These are phyloP conservation scores for Amanita muscaria DNA, from an alignment of 768 basidiomycete species.

Conservation along the genomic window DNA sequence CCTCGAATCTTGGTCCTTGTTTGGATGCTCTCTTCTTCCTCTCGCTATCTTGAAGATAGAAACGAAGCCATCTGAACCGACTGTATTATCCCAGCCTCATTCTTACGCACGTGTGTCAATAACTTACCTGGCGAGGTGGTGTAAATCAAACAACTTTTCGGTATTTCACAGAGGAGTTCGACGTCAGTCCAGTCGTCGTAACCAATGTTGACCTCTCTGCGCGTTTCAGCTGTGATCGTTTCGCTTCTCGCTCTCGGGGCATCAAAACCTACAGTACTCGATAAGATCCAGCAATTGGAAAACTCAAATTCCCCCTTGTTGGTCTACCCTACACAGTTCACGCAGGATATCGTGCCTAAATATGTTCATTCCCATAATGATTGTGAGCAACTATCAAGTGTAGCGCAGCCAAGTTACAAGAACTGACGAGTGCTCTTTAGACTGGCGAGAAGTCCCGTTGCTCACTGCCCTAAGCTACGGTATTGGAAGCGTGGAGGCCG, in stretches of 20 bases:
- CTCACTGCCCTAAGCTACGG: constrained; percentile 40
- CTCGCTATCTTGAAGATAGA: too few species aligned
- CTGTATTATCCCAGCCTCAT: too few species aligned
- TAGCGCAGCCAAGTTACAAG: too few species aligned
- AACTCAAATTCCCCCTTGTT: constrained; percentile 29
- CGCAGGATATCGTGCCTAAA: constrained; percentile 39
- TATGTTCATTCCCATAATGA: constrained; percentile 48
- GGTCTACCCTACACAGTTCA: constrained; percentile 38
- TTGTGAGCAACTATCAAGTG: constrained; percentile 28
- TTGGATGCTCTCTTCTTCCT: too few species aligned
- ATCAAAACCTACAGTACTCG: not conserved
- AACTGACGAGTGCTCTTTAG: constrained; percentile 23
- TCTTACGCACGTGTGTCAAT: too few species aligned
- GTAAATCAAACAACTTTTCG: too few species aligned
- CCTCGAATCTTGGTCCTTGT: too few species aligned
- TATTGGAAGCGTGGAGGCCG: constrained; percentile 44
- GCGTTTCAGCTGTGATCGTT: not conserved
- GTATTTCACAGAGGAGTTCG: too few species aligned
- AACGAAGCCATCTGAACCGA: too few species aligned
- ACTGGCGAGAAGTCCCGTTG: constrained; percentile 45
- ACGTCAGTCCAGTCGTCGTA: too few species aligned
- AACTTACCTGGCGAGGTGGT: too few species aligned
- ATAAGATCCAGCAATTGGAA: constrained; percentile 16
- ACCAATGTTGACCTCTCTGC: not conserved
- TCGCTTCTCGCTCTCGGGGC: not conserved